These are phyloP conservation scores for Rhinocladiella mackenziei DNA, from an alignment of 2,329 filamentous ascomycete species.

Conservation along the genomic window DNA sequence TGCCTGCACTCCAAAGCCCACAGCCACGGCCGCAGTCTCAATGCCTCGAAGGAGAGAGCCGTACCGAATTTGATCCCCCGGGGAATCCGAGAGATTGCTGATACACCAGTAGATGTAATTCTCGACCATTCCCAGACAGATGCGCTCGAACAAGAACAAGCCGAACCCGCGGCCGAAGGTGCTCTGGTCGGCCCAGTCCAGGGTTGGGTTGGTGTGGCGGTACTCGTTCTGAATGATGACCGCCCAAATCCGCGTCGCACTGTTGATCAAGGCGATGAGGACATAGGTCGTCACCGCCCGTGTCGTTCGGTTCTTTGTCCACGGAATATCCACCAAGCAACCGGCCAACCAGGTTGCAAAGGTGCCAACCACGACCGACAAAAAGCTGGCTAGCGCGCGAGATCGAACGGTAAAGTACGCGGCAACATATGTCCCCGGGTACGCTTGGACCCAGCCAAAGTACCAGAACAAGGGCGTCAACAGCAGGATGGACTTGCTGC, in stretches of 20 bases:
- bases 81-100: conserved; percentile 44
- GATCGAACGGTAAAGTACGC: conserved; percentile 45
- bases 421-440: conserved; percentile 41
- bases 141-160: conserved; percentile 41
- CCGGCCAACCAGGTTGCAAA: conserved; percentile 39
- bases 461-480: conserved; percentile 39
- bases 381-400: conserved; percentile 38
- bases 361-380: conserved; percentile 40
- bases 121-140: conserved; percentile 41
- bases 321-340: conserved; percentile 38
- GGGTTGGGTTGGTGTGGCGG: conserved; percentile 39
- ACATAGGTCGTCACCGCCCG: conserved; percentile 41
- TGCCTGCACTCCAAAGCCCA: conserved; percentile 46
- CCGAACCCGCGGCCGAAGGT: conserved; percentile 44
- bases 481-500: conserved; percentile 37
- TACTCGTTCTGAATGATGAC: conserved; percentile 48
- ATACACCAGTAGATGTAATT: conserved; percentile 50
- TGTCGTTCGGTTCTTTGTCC: conserved; percentile 39
- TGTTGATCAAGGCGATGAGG: conserved; percentile 43
- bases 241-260: conserved; percentile 47
- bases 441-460: conserved; percentile 36
- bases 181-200: conserved; percentile 44
- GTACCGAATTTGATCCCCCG: conserved; percentile 45
- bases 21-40: conserved; percentile 42
- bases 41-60: conserved; percentile 44